phyloP scores from a whole-genome alignment of 768 basidiomycete species.

The Phlebiopsis gigantea region DNA sequence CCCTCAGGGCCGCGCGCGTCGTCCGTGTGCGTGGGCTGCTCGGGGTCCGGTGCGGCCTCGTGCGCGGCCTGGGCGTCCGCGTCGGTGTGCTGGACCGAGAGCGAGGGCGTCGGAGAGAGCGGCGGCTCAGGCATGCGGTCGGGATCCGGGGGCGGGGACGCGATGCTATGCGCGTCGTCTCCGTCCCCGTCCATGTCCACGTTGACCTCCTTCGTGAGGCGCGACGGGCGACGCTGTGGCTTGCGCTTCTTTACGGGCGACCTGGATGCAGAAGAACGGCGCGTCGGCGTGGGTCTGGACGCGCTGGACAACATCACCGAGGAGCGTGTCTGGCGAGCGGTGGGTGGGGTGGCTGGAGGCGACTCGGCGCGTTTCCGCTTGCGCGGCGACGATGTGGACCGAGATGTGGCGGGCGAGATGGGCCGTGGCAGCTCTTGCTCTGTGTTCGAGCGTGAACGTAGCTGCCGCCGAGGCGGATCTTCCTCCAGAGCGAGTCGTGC shows the following conservation, averaged over 20 bases:
- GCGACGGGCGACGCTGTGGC: not conserved
- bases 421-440: constrained; percentile 15
- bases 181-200: not conserved
- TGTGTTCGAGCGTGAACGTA: constrained; percentile 27
- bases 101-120: not conserved
- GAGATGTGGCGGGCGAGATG: not conserved
- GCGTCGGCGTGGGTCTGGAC: constrained; percentile 4
- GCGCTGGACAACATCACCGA: not conserved
- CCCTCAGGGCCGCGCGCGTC: not conserved
- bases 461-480: constrained; percentile 20
- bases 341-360: constrained; percentile 15
- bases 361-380: constrained; percentile 28
- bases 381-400: not conserved
- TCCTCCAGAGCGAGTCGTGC: constrained; percentile 26
- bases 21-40: not conserved
- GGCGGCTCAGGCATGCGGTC: not conserved
- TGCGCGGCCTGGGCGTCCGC: not conserved
- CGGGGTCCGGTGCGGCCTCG: not conserved
- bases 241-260: constrained; percentile 1
- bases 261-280: constrained; percentile 7
- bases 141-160: not conserved
- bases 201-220: not conserved
- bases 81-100: not conserved
- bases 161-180: not conserved
- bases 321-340: constrained; percentile 8